Conservation (phyloP, 2,329 filamentous ascomycete genomes). For the Pseudogymnoascus sp. region DNA sequence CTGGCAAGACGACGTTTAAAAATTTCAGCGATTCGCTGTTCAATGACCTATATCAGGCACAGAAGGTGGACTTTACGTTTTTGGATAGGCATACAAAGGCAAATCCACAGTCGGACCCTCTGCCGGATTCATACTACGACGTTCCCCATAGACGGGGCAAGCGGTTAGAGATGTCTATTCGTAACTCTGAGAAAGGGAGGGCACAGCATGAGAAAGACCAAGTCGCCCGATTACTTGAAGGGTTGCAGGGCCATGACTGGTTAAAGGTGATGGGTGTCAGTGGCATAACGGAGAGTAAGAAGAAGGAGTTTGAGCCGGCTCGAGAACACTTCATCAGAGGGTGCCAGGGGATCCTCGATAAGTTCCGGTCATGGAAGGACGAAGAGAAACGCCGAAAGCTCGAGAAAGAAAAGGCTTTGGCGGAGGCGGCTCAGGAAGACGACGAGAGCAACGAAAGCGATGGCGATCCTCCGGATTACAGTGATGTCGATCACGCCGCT, state of each 20-base stretch:
- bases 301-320: slow-evolving; percentile 79
- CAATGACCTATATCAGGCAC: slow-evolving; percentile 47
- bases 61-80: slow-evolving; percentile 49
- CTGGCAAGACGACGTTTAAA: slow-evolving; percentile 36
- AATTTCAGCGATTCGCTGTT: slow-evolving; percentile 50
- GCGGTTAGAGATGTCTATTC: slow-evolving; percentile 52
- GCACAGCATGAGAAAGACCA: slow-evolving; percentile 61
- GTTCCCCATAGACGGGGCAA: slow-evolving; percentile 51
- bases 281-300: slow-evolving; percentile 69
- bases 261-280: slow-evolving; percentile 84
- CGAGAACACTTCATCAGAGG: slow-evolving; percentile 77
- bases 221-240: slow-evolving; percentile 62
- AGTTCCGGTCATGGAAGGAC: slow-evolving; percentile 80
- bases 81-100: slow-evolving; percentile 36
- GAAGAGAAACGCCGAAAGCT: slow-evolving; percentile 63
- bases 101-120: slow-evolving; percentile 40
- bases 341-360: slow-evolving; percentile 72
- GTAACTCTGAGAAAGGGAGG: slow-evolving; percentile 56
- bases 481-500: slow-evolving; percentile 62
- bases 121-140: slow-evolving; percentile 49
- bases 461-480: slow-evolving; percentile 54
- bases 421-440: slow-evolving; percentile 12
- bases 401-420: slow-evolving; percentile 15
- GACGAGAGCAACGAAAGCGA: slow-evolving; percentile 32
- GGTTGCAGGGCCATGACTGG: slow-evolving; percentile 88